Evolutionary conservation across 169 alveolate species (phyloP), one percentile per base, ranked within the genome.

Genomic region (Eimeria zaria): DNA sequence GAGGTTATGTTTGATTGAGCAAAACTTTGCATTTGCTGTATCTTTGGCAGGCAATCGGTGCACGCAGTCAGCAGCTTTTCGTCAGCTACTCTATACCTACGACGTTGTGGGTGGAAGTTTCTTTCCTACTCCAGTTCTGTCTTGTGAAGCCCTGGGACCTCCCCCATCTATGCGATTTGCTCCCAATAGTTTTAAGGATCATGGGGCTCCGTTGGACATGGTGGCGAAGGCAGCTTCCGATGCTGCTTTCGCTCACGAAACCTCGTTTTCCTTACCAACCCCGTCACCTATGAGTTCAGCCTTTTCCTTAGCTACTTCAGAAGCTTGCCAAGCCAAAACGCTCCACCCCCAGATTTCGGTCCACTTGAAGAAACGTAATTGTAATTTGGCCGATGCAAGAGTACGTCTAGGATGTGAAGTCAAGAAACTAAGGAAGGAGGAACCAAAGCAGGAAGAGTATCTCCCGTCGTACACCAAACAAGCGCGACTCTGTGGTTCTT

Each of bases 31-130:
- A 24, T 48, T 64, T 78, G 88, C 88, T 27, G 24, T n/a, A 39
- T 27, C n/a, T 51, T 64, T 24, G 83, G 39, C 94, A 87, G 94
- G 94, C 64, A 87, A 87, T 44, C 81, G 94, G 0, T 64, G 81
- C 58, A 64, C 94, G 48, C 94, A 87, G 53, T 87, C 94, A 62
- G 44, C 94, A 30, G 94, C 83, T 2, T 87, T 87, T 33, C 83
- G 94, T 51, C 94, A 87, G 69, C 24, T 87, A 64, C 81, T 87
- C 14, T n/a, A 87, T 39, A 62, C 67, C 1, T n/a, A 41, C 36
- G 83, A 64, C 12, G 58, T 64, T 48, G 44, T 87, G 36, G 83
- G 94, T 36, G 58, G 94, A n/a, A 16, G 81, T 9, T 87, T 51
- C 36, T 64, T 30, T 16, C 36, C 60, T 51, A 39, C 51, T 53